A percentile compares a stretch with the other conserved stretches of the same genome.
These are phyloP conservation scores for Harringtonia lauricola DNA, from an alignment of 2,329 filamentous ascomycete species.

Conservation along the genomic window DNA sequence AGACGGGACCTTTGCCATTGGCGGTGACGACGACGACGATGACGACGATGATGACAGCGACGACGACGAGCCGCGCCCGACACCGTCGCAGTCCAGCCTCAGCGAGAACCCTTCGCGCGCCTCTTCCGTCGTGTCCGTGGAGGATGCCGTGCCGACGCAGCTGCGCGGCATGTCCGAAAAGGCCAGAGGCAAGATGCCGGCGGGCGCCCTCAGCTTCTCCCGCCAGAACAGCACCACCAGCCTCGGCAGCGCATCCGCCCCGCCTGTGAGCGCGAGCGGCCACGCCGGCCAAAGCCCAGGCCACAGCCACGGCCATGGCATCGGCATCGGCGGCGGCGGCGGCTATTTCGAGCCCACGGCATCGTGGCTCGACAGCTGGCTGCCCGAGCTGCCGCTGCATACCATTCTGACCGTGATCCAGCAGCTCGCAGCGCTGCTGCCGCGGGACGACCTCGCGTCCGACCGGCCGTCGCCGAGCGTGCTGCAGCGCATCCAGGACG, in stretches of 20 bases:
- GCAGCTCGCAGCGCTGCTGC: constrained; percentile 47
- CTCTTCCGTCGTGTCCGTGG: constrained; percentile 57
- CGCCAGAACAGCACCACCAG: constrained; percentile 84
- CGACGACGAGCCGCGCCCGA: constrained; percentile 38
- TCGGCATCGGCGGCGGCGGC: neutral
- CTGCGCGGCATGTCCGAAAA: constrained; percentile 94
- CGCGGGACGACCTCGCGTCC: constrained; percentile 33
- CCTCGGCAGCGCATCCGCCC: constrained; percentile 49
- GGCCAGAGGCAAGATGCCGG: constrained; percentile 89
- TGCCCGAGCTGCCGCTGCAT: constrained; percentile 83
- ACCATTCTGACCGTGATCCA: constrained; percentile 70
- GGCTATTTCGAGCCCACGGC: constrained; percentile 61
- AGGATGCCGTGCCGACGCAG: constrained; percentile 74
- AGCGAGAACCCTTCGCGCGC: constrained; percentile 52
- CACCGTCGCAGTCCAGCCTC: constrained; percentile 46
- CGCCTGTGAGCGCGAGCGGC: neutral
- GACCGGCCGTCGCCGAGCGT: constrained; percentile 4
- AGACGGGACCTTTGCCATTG: constrained; percentile 76
- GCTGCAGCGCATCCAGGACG: constrained; percentile 44
- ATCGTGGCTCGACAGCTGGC: constrained; percentile 86
- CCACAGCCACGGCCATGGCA: neutral
- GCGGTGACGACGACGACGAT: constrained; percentile 80
- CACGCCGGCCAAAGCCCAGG: neutral
- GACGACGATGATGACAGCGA: constrained; percentile 61
- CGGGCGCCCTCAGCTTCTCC: constrained; percentile 70